These are phyloP conservation scores for Trichoderma oligosporum DNA, from an alignment of 2,329 filamentous ascomycete genomes.

Conservation along the genomic window DNA sequence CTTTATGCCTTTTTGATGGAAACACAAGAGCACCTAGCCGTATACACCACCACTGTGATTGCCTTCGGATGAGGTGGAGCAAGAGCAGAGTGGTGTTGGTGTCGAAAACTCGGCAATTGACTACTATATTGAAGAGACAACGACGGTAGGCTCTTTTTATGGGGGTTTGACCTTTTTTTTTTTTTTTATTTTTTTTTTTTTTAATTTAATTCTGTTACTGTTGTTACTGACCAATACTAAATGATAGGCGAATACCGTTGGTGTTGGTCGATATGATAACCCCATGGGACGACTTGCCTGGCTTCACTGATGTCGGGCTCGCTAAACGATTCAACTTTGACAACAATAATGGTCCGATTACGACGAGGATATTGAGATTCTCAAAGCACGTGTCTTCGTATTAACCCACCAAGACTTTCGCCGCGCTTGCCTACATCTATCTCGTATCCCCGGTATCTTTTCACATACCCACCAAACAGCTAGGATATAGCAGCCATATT, in stretches of 20 bases:
- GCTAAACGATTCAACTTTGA: constrained; percentile 37
- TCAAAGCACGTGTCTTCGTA: constrained; percentile 26
- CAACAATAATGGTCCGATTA: neutral
- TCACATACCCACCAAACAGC: constrained; percentile 18
- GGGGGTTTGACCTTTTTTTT: too few species aligned
- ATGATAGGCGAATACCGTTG: constrained; percentile 42
- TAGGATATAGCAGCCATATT: constrained; percentile 18
- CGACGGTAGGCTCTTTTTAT: neutral
- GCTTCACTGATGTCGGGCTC: too few species aligned
- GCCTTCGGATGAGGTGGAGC: constrained; percentile 11
- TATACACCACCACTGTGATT: constrained; percentile 14
- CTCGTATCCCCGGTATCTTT: constrained; percentile 20
- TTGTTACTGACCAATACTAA: too few species aligned
- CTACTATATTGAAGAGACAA: constrained; percentile 21
- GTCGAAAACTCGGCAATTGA: constrained; percentile 15
- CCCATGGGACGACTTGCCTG: constrained; percentile 43
- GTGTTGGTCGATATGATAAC: constrained; percentile 40
- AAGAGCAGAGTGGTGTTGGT: constrained; percentile 5
- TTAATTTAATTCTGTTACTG: too few species aligned
- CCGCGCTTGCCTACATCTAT: constrained; percentile 25
- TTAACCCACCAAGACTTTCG: constrained; percentile 26
- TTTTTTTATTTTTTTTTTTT: too few species aligned
- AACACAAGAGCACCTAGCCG: constrained; percentile 13
- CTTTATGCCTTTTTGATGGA: constrained; percentile 21
- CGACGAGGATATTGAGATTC: constrained; percentile 22